Base-by-base conservation (phyloP, 495 filamentous ascomycete species). In the Pyrenula massariospora region DNA sequence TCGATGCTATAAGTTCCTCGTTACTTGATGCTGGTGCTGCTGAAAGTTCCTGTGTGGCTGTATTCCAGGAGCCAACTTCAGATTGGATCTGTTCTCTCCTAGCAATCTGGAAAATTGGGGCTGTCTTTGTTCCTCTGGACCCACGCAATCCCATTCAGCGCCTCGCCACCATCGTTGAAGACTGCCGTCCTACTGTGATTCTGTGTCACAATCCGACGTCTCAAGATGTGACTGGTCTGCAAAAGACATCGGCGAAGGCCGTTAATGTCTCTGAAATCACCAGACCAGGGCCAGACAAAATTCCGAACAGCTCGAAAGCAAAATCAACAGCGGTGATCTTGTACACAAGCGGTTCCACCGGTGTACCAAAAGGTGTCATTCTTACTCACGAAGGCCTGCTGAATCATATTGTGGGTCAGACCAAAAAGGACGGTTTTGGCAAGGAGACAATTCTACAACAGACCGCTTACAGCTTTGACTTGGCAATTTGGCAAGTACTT, bases 111-210 rank as follows among this genome's bases (percentile, higher is more conserved):
- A 65, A 71, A 0, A 21, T 78, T 25, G 81, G 79, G 0, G 73
- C 61, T 2, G 58, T 71, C 1, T 84, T 83, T 55, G 61, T 83
- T 1, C 81, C 82, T 0, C 56, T 86, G 2, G 80, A 84, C 49
- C 60, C 67, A 1, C 59, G 68, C 3, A 69, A 64, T 12, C 60
- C 69, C 15, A 52, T 65, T 1, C 19, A 60, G 2, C 70, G 74
- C 2, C 67, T 75, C 0, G 59, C 58, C 1, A 25, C 56, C 3
- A 63, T 75, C 8, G 62, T 62, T 1, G 48, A 58, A 2, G 62
- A 61, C 15, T 62, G 58, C 23, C 56, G 20, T 61, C 50, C 60
- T 3, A n/a, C 10, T 12, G 19, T 53, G 1, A 31, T 62, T 1
- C 56, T 63, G 0, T 21, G 47, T 53, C 19, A 48, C 54, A 21